Percentiles rank a stretch among this genome's conserved stretches.
These are phyloP conservation scores for Filobasidium floriforme DNA, from an alignment of 768 basidiomycete species.

Conservation along the genomic window DNA sequence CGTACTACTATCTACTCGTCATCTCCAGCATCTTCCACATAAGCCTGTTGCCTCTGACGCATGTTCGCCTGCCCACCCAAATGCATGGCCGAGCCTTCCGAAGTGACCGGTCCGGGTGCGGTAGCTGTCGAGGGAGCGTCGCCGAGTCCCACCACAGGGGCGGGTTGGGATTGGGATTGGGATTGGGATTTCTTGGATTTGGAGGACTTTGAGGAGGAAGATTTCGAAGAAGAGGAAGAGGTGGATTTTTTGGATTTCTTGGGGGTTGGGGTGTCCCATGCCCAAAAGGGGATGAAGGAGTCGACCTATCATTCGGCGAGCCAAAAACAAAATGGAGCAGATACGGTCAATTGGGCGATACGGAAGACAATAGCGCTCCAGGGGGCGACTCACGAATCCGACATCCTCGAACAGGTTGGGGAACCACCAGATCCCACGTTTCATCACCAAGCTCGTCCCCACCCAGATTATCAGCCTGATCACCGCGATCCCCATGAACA, in stretches of 20 bases:
- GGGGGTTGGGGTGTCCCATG: slow-evolving; percentile 80
- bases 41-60: slow-evolving; percentile 34
- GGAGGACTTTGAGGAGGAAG: slow-evolving; percentile 52
- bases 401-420: slow-evolving; percentile 96
- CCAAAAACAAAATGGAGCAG: background rate
- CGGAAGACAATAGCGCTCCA: background rate
- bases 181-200: slow-evolving; percentile 20
- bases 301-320: slow-evolving; percentile 60
- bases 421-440: slow-evolving; percentile 97
- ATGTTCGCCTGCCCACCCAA: slow-evolving; percentile 18
- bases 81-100: slow-evolving; percentile 15
- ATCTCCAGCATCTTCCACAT: slow-evolving; percentile 46
- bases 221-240: slow-evolving; percentile 6
- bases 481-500: slow-evolving; percentile 85
- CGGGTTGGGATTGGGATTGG: background rate
- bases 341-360: too few species aligned
- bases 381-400: slow-evolving; percentile 72
- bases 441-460: slow-evolving; percentile 73
- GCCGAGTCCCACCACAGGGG: slow-evolving; percentile 4
- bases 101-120: slow-evolving; percentile 10
- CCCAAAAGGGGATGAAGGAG: slow-evolving; percentile 93
- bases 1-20: slow-evolving; percentile 47
- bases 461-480: slow-evolving; percentile 88
- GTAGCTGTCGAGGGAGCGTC: slow-evolving; percentile 8
- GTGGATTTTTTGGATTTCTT: slow-evolving; percentile 46